phyloP scores from a whole-genome alignment of 2,329 filamentous ascomycete species.

The Didymosphaeria variabile region DNA sequence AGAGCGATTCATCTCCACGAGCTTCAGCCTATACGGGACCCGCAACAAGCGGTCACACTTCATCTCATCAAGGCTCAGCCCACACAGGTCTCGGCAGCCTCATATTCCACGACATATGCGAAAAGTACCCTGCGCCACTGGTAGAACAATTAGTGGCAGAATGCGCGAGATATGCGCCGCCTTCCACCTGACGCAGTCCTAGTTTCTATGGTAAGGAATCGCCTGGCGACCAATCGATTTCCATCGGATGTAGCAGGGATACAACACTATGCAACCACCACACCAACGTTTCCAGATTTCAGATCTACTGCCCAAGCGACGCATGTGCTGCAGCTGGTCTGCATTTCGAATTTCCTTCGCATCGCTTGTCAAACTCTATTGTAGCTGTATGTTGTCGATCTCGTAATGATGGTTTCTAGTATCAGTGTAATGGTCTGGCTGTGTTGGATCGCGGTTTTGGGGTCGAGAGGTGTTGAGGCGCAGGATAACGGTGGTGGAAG shows the following conservation, averaged over 20 bases:
- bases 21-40: constrained; percentile 22
- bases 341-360: constrained; percentile 15
- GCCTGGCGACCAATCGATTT: constrained; percentile 8
- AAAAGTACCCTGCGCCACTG: not conserved
- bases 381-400: constrained; percentile 14
- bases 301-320: constrained; percentile 15
- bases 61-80: not conserved
- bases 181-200: constrained; percentile 20
- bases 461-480: constrained; percentile 21
- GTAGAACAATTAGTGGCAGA: constrained; percentile 9
- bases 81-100: not conserved
- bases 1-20: constrained; percentile 7
- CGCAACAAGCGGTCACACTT: constrained; percentile 7
- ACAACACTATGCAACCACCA: constrained; percentile 16
- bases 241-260: constrained; percentile 15
- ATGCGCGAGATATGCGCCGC: constrained; percentile 20
- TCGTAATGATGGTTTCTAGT: constrained; percentile 22
- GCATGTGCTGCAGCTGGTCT: constrained; percentile 14
- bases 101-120: not conserved
- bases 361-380: constrained; percentile 15
- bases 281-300: constrained; percentile 3
- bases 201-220: constrained; percentile 17
- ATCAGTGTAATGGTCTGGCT: constrained; percentile 23
- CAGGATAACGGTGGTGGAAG: constrained; percentile 15
- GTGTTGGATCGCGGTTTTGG: constrained; percentile 29